Evolutionary conservation across 176 grass and related monocot genomes (phyloP), one percentile per base, ranked within the genome.

Genomic region (Elymus sibiricus): DNA sequence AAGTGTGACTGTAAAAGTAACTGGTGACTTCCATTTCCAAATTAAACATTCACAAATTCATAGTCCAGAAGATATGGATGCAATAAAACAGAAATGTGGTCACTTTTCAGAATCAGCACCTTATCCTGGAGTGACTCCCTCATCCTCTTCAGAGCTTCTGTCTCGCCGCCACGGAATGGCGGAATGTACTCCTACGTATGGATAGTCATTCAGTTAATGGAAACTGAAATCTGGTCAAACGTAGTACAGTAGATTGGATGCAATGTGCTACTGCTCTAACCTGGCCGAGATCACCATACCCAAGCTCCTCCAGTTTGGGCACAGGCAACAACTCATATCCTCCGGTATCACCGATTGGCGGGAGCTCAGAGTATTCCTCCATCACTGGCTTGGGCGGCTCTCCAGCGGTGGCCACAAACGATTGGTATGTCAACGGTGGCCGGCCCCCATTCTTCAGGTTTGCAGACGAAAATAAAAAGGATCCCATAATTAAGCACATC

Each of bases 121-220:
- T 90, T 94, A 79, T 95, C 85, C 31, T 92, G 73, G 76, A 95
- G 93, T 46, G 79, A 86, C 67, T 94, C 74, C 66, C 90, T 87
- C 88, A 95, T 86, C 84, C 92, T 94, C 74, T 59, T 93, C 32
- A 98, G 86, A 81, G 93, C 93, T 90, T 92, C 92, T 61, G 90
- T 88, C 86, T 98, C 92, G 6, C 93, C 93, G 0, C 92, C 96
- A 24, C 16, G 62, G 84, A 94, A 94, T 7, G 92, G 90, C 5
- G 96, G 86, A 92, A 95, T 74, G 21, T 88, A 90, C 86, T 95
- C 94, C 94, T 98, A 82, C n/a, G 46, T 25, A 74, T 64, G 21
- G 88, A 79, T 79, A 21, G 3, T 25, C 83, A 42, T 70, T 34
- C 49, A 62, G 17, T 43, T 84, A 49, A 77, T 19, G 5, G 3